phyloP scores from a whole-genome alignment of 2,329 filamentous ascomycete species.

The Aspergillus uvarum region DNA sequence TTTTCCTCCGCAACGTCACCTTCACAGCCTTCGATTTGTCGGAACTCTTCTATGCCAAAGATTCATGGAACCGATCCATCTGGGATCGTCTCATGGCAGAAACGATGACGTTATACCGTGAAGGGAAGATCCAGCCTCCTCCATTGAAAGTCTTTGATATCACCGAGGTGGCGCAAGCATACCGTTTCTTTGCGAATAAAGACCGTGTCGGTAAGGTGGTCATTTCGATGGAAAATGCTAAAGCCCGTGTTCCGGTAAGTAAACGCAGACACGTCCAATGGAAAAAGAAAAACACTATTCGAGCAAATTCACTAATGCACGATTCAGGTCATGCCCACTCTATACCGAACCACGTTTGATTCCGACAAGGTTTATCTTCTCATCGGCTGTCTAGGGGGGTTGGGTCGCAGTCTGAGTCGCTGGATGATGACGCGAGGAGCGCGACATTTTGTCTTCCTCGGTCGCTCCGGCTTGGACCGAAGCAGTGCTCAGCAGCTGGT shows the following conservation, averaged over 20 bases:
- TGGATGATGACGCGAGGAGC: conserved; percentile 17
- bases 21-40: conserved; percentile 1
- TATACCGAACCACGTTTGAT: background rate
- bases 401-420: conserved; percentile 47
- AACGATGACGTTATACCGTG: background rate
- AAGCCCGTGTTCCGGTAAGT: background rate
- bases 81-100: background rate
- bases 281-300: no score
- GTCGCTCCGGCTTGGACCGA: conserved; percentile 38
- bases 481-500: conserved; percentile 5
- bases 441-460: conserved; percentile 46
- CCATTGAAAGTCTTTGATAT: conserved; percentile 3
- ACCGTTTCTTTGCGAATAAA: conserved; percentile 1
- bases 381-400: conserved; percentile 55
- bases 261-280: no score
- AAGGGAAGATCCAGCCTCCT: conserved; percentile 1
- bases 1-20: background rate
- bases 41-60: background rate
- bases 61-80: background rate
- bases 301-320: background rate
- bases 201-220: conserved; percentile 9
- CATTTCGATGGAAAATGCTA: background rate
- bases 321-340: conserved; percentile 2
- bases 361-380: conserved; percentile 53
- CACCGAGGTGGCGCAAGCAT: conserved; percentile 2